A percentile compares a stretch with the other conserved stretches of the same genome.
Conservation (phyloP, 306 rosid species). For the Geum urbanum region DNA sequence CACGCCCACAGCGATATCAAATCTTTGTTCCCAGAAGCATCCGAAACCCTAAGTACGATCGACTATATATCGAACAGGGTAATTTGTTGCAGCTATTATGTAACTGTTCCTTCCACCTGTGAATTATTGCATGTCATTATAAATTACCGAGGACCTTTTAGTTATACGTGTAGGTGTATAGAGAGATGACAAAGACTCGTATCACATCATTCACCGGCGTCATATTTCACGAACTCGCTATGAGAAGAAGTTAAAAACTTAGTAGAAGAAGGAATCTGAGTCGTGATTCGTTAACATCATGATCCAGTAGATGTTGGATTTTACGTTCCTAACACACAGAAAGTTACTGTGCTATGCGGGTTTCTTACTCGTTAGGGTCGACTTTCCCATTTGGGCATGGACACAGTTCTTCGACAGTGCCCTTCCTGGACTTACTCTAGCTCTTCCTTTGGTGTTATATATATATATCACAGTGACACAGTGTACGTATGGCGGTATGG, state of each 20-base stretch:
- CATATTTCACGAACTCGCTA: not conserved
- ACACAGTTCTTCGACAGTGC: not conserved
- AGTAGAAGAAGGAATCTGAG: conserved; percentile 18
- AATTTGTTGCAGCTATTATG: not conserved
- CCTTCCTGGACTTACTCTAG: not conserved
- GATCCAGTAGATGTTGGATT: conserved; percentile 14
- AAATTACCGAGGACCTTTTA: conserved; percentile 28
- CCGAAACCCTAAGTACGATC: not conserved
- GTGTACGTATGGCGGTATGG: not conserved
- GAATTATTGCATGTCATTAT: not conserved
- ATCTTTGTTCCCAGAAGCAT: not conserved
- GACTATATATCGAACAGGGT: too few relatives aligned
- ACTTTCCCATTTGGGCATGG: conserved; percentile 12
- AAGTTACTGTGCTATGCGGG: conserved; percentile 24
- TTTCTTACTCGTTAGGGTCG: conserved; percentile 23
- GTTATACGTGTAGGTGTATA: conserved; percentile 26
- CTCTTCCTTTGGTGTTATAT: not conserved
- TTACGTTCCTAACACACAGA: not conserved
- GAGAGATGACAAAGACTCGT: conserved; percentile 25
- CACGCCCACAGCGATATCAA: not conserved
- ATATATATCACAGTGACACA: not conserved
- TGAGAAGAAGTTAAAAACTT: conserved; percentile 6
- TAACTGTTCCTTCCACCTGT: not conserved
- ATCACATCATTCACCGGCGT: conserved; percentile 22
- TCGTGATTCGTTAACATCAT: not conserved